A percentile compares a stretch with the other conserved stretches of the same genome.
phyloP scores from a whole-genome alignment of 2,329 filamentous ascomycete genomes.

The Nemania bipapillata region DNA sequence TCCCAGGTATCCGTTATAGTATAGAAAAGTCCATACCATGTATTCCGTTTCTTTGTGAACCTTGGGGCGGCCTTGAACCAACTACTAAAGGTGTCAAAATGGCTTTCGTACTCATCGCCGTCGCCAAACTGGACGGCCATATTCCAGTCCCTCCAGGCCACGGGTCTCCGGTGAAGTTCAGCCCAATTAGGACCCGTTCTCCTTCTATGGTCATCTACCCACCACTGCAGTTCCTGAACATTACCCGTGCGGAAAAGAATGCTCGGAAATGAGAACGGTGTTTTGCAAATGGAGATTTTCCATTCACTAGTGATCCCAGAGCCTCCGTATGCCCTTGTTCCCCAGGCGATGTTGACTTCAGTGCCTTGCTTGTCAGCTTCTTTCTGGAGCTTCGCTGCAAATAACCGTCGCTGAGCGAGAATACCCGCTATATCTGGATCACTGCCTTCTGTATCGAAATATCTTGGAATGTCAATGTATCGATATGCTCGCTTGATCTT shows the following conservation, averaged over 20 bases:
- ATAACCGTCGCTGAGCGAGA: constrained; percentile 25
- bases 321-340: neutral
- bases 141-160: constrained; percentile 57
- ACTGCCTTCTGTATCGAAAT: constrained; percentile 50
- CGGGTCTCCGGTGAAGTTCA: constrained; percentile 53
- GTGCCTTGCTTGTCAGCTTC: constrained; percentile 23
- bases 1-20: constrained; percentile 58
- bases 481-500: constrained; percentile 47
- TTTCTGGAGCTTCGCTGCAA: constrained; percentile 26
- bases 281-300: constrained; percentile 29
- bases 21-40: constrained; percentile 63
- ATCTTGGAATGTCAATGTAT: constrained; percentile 53
- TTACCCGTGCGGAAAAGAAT: constrained; percentile 37
- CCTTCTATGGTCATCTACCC: constrained; percentile 32
- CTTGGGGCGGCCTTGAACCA: constrained; percentile 52
- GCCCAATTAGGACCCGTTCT: constrained; percentile 35
- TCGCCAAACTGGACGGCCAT: constrained; percentile 55
- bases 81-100: constrained; percentile 49
- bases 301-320: constrained; percentile 4
- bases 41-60: constrained; percentile 46
- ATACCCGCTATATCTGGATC: constrained; percentile 53
- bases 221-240: constrained; percentile 38
- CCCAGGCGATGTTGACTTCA: constrained; percentile 31
- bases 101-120: constrained; percentile 41
- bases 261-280: constrained; percentile 30